Percentiles rank a stretch among this genome's conserved stretches.
Conservation (phyloP, 148 eudicot species). For the Camellia sinensis region DNA sequence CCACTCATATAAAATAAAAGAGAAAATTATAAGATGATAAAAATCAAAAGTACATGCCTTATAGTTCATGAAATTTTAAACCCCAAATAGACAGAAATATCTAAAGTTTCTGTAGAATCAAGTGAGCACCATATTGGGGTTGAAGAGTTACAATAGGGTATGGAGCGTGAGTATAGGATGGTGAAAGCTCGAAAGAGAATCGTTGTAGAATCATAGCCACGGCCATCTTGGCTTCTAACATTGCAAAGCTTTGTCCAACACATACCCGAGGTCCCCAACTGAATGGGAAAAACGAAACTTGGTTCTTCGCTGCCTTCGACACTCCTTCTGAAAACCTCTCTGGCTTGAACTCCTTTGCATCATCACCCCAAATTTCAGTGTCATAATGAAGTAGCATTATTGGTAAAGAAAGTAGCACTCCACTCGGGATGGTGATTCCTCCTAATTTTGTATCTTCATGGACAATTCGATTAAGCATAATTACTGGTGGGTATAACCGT, state of each 20-base stretch:
- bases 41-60: not conserved
- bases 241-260: conserved; percentile 23
- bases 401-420: conserved; percentile 6
- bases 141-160: not conserved
- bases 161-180: conserved; percentile 22
- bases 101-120: conserved; percentile 16
- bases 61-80: not conserved
- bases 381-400: conserved; percentile 12
- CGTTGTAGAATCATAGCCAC: conserved; percentile 20
- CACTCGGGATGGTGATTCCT: conserved; percentile 1
- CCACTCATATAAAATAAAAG: too few species aligned
- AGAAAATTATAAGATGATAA: too few species aligned
- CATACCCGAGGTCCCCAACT: conserved; percentile 20
- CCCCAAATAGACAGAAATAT: not conserved
- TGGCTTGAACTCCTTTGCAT: conserved; percentile 19
- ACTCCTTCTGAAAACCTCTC: conserved; percentile 23
- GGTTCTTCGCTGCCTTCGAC: conserved; percentile 12
- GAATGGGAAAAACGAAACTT: conserved; percentile 16
- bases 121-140: conserved; percentile 26
- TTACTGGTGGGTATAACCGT: conserved; percentile 14
- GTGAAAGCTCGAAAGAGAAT: conserved; percentile 21
- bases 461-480: not conserved
- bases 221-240: conserved; percentile 16
- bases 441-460: conserved; percentile 20
- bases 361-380: conserved; percentile 18